phyloP scores from a whole-genome alignment of 257 asterid genomes.

The Lavandula angustifolia region DNA sequence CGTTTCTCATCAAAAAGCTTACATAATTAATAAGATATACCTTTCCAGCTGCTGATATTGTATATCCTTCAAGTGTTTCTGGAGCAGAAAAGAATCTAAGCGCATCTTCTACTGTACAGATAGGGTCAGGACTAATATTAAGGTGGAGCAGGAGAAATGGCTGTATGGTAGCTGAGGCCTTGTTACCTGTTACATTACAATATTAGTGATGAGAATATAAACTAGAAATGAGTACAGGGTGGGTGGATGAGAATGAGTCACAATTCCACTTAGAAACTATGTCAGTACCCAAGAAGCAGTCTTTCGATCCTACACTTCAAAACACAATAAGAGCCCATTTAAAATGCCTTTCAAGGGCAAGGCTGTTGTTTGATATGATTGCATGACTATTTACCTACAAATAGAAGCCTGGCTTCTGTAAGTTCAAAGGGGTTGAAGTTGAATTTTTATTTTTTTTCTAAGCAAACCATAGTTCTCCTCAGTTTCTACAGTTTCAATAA shows the following conservation, averaged over 20 bases:
- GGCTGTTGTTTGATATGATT: neutral
- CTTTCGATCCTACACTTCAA: slow-evolving; percentile 10
- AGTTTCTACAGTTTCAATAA: slow-evolving; percentile 12
- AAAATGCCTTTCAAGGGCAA: neutral
- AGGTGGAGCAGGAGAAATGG: slow-evolving; percentile 89
- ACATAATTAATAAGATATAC: slow-evolving; percentile 32
- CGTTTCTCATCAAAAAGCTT: neutral
- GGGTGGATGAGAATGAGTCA: slow-evolving; percentile 4
- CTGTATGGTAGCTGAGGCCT: slow-evolving; percentile 78
- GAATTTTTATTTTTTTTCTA: neutral
- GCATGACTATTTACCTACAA: neutral
- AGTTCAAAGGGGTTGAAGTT: neutral
- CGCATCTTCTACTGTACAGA: slow-evolving; percentile 75
- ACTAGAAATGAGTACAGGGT: slow-evolving; percentile 22
- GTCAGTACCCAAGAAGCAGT: slow-evolving; percentile 11
- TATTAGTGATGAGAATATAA: slow-evolving; percentile 21
- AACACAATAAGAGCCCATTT: neutral
- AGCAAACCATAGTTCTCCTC: neutral
- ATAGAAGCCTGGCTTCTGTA: neutral
- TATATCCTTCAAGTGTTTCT: slow-evolving; percentile 78
- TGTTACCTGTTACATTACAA: slow-evolving; percentile 51
- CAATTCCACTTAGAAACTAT: neutral
- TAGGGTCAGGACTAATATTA: slow-evolving; percentile 67
- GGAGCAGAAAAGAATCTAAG: slow-evolving; percentile 70
- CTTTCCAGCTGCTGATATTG: slow-evolving; percentile 66